Evolutionary conservation across 768 basidiomycete species (phyloP), one percentile per base, ranked within the genome.

Genomic region (Psilocybe azurescens): DNA sequence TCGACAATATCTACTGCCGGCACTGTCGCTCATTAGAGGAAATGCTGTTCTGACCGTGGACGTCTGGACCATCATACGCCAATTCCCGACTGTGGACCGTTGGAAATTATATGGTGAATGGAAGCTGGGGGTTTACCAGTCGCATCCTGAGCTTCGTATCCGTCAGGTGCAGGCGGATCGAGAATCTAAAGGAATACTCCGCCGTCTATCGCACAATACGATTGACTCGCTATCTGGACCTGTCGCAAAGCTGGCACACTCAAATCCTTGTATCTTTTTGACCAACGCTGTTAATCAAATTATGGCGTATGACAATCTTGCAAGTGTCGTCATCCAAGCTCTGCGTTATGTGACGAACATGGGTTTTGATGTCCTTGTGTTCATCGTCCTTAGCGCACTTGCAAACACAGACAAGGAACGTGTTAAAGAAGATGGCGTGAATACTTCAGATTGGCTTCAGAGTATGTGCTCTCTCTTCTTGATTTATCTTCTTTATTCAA

Each of bases 51-150:
- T 90, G 73, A 92, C 94, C 29, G 89, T 91, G 49, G 96, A 98
- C 69, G 82, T 98, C 7, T 99, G 97, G 97, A 87, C 89, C 60
- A 87, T 99, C 55, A 84, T 99, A 52, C 82, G 87, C 44, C 85
- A 87, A 64, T 93, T 90, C 71, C 89, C 92, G 59, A 89, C 88
- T 56, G 86, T 89, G 5, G 79, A 84, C 24, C 93, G 97, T 8
- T 99, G 95, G 90, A 84, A 83, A 51, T 80, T 99, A 33, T 99
- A 99, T 70, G 97, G 95, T 46, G 96, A 98, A 78, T 99, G 97
- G 97, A 91, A 90, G 74, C 80, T 86, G 39, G 78, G 78, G 50
- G 82, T 78, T 20, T 94, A 95, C 74, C 83, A 83, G 62, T 86
- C 86, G 14, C 88, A 95, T 76, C 87, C 93, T 18, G 91, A 93